These are phyloP conservation scores for Glycine latifolia DNA, from an alignment of 306 rosid species.

Conservation along the genomic window DNA sequence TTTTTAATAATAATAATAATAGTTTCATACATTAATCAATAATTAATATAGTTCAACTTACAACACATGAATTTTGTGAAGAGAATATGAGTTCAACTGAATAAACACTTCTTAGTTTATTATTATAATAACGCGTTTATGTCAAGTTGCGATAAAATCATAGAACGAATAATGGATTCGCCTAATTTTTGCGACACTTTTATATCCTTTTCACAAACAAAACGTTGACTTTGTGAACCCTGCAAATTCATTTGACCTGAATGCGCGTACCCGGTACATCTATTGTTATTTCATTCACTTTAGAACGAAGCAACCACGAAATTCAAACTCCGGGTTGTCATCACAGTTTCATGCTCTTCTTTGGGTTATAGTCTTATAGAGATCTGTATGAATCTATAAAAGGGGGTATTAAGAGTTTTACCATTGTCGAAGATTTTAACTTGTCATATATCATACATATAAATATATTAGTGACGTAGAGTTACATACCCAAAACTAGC, in stretches of 20 bases:
- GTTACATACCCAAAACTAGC: neutral
- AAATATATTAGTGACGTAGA: too few species aligned
- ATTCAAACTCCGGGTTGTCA: constrained; percentile 12
- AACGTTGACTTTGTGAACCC: constrained; percentile 11
- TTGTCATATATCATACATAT: neutral
- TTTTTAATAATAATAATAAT: too few species aligned
- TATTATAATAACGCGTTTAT: neutral
- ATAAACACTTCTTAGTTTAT: too few species aligned
- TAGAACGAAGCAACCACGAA: neutral
- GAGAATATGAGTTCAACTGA: too few species aligned
- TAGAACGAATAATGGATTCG: too few species aligned
- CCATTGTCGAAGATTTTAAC: neutral
- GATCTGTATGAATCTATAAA: neutral
- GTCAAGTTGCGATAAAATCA: neutral
- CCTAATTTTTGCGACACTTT: neutral
- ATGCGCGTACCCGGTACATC: too few species aligned
- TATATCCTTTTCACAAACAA: constrained; percentile 27
- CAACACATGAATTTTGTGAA: too few species aligned
- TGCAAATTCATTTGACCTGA: neutral
- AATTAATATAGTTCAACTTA: too few species aligned
- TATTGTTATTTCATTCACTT: neutral
- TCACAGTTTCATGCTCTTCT: neutral
- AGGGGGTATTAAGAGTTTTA: neutral
- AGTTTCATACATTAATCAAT: too few species aligned
- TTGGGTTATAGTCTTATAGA: neutral